phyloP scores from a whole-genome alignment of 805 yeast species.

The Saccharomyces cerevisiae region DNA sequence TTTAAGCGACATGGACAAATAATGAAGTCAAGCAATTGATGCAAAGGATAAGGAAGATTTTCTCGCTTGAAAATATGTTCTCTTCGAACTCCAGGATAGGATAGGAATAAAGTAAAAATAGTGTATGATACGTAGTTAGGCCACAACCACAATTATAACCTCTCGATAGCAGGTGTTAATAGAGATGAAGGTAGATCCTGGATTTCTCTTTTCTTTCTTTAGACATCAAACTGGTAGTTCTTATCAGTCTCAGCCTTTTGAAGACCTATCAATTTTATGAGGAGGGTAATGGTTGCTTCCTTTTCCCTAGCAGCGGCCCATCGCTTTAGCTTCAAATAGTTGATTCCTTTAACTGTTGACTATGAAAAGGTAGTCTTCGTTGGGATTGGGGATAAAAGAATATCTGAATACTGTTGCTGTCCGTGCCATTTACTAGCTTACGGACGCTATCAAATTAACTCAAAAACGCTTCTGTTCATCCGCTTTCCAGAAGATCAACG shows the following conservation, averaged over 20 bases:
- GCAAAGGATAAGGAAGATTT: neutral
- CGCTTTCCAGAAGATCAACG: neutral
- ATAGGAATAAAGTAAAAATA: neutral
- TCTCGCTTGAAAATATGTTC: neutral
- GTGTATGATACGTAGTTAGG: neutral
- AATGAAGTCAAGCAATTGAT: neutral
- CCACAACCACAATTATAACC: neutral
- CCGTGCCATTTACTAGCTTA: neutral
- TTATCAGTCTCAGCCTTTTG: neutral
- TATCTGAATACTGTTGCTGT: neutral
- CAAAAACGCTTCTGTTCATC: neutral
- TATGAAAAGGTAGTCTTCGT: neutral
- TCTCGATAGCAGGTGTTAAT: neutral
- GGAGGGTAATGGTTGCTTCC: neutral
- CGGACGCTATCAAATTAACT: neutral
- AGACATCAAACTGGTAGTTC: neutral
- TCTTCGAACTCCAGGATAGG: neutral
- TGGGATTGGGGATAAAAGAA: neutral
- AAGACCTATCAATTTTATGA: neutral
- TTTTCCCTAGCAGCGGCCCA: neutral
- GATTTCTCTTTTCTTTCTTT: neutral
- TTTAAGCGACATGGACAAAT: neutral
- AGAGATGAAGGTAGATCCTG: neutral
- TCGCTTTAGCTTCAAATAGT: neutral
- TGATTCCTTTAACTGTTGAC: neutral